Base-by-base conservation (phyloP, 106 monocot species). In the Alisma plantagoaquatica region DNA sequence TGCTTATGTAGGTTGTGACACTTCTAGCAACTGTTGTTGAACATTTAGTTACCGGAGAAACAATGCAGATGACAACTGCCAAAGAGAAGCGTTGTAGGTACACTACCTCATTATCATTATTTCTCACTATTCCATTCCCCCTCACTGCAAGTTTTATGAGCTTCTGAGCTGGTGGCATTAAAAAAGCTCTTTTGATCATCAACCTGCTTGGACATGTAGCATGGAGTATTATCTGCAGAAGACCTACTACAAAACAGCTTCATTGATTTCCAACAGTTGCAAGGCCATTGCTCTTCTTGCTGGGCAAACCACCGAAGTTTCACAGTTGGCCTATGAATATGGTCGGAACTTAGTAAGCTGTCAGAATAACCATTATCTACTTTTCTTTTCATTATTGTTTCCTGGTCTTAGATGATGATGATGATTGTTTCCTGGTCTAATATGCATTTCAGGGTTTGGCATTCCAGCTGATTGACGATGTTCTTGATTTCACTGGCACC, bases 41-140 rank as follows among this genome's bases (percentile, higher is more conserved):
- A 62, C 82, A 94, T 71, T 67, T 94, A 30, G 93, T 94, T 26
- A 94, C 87, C 25, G 93, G 93, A 20, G 87, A 94, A 77, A 94
- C 83, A 17, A 94, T 94, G 93, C 93, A 94, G 67, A 94, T 94
- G 83, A 67, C 83, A 23, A 80, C 63, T 48, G 56, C 68, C 32
- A 53, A 69, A 49, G 80, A 75, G 22, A 69, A 94, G 55, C 72
- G 77, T 27, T 77, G 77, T 43, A 94, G 93, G 93, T 87, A 7
- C 35, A n/a, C n/a, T n/a, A n/a, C n/a, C n/a, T n/a, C n/a, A n/a
- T n/a, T n/a, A n/a, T n/a, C n/a, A n/a, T n/a, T n/a, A n/a, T n/a
- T n/a, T n/a, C n/a, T n/a, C n/a, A n/a, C n/a, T n/a, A n/a, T n/a
- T n/a, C n/a, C n/a, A n/a, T n/a, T n/a, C n/a, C n/a, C n/a, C n/a